Percentiles rank a stretch among this genome's conserved stretches.
Evolutionary conservation across 2,329 filamentous ascomycete species (phyloP).

Genomic region (Arthroderma uncinatum): DNA sequence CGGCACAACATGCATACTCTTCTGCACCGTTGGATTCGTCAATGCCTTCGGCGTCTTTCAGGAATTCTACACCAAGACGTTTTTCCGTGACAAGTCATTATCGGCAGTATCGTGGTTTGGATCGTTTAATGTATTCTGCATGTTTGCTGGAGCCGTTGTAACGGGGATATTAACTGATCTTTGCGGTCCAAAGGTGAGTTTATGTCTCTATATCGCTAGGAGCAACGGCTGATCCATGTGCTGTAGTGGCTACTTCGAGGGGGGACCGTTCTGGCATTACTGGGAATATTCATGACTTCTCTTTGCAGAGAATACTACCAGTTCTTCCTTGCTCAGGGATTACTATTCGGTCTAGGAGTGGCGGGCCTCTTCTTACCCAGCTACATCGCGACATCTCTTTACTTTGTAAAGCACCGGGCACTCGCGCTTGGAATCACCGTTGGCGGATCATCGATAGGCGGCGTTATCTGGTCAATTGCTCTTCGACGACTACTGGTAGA

Average conservation of each 20-base stretch:
- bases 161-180: slow-evolving; percentile 25
- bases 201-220: background rate
- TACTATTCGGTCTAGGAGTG: slow-evolving; percentile 25
- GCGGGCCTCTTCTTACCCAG: slow-evolving; percentile 23
- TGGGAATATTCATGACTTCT: slow-evolving; percentile 27
- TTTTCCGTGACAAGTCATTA: slow-evolving; percentile 20
- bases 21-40: slow-evolving; percentile 31
- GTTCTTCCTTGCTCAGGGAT: slow-evolving; percentile 30
- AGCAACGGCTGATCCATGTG: background rate
- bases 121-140: slow-evolving; percentile 23
- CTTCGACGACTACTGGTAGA: slow-evolving; percentile 33
- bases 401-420: slow-evolving; percentile 32
- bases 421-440: slow-evolving; percentile 51
- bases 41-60: slow-evolving; percentile 31
- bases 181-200: slow-evolving; percentile 23
- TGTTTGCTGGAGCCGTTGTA: slow-evolving; percentile 22
- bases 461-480: slow-evolving; percentile 45
- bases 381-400: slow-evolving; percentile 20
- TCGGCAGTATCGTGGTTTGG: slow-evolving; percentile 29
- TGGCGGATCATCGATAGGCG: slow-evolving; percentile 45
- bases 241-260: slow-evolving; percentile 21
- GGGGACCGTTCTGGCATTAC: slow-evolving; percentile 21
- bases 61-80: slow-evolving; percentile 22
- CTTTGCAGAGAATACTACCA: slow-evolving; percentile 29
- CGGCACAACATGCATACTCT: slow-evolving; percentile 23